Evolutionary conservation across 1,284 basidiomycete species (phyloP).

Genomic region (Ceratobasidium sp.): DNA sequence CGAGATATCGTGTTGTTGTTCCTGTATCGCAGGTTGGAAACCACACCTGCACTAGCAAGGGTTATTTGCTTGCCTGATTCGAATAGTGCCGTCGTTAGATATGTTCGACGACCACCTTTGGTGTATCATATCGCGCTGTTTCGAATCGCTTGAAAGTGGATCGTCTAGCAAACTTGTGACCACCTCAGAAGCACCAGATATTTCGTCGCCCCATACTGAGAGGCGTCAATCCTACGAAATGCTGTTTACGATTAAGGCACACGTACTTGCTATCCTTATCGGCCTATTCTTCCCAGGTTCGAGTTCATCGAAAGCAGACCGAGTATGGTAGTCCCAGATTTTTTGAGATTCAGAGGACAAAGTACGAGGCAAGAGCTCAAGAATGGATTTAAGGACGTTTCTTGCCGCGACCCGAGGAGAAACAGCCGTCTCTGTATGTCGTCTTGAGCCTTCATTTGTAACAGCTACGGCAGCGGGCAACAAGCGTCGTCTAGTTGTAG

Average conservation of each 20-base stretch:
- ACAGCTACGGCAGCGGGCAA: constrained; percentile 11
- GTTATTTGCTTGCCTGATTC: constrained; percentile 13
- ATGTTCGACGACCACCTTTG: constrained; percentile 1
- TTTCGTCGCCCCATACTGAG: constrained; percentile 34
- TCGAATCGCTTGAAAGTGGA: constrained; percentile 22
- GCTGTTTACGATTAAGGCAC: no score
- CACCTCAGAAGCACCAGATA: constrained; percentile 26
- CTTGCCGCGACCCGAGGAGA: constrained; percentile 33
- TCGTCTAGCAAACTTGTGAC: constrained; percentile 28
- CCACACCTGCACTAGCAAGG: background rate
- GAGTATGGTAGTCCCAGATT: constrained; percentile 16
- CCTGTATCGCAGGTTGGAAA: background rate
- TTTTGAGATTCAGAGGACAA: background rate
- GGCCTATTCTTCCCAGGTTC: constrained; percentile 32
- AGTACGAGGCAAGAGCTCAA: constrained; percentile 27
- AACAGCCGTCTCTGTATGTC: constrained; percentile 12
- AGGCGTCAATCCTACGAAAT: background rate
- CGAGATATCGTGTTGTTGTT: background rate
- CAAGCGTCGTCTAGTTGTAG: background rate
- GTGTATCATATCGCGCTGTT: constrained; percentile 26
- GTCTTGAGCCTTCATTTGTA: background rate
- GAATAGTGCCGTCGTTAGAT: background rate
- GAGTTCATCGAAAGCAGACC: constrained; percentile 28
- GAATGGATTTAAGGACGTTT: constrained; percentile 19
- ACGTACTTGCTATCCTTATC: constrained; percentile 21